Conservation (phyloP, 2,329 filamentous ascomycete species). For the Clarireedia hainanense region DNA sequence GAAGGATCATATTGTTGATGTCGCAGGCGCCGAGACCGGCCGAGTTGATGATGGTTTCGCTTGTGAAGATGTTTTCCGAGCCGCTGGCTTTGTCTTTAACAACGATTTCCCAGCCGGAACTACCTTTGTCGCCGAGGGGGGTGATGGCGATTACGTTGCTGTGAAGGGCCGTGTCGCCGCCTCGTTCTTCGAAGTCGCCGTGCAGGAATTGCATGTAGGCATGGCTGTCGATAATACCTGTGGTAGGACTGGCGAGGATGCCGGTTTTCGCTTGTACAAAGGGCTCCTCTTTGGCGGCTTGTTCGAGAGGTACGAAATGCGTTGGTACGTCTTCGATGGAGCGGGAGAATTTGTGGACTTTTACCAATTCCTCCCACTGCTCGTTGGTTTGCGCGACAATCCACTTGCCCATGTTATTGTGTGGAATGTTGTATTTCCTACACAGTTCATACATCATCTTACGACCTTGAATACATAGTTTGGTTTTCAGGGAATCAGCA, state of each 20-base stretch:
- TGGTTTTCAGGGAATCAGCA: slow-evolving; percentile 65
- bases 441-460: slow-evolving; percentile 75
- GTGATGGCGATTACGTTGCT: slow-evolving; percentile 54
- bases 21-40: slow-evolving; percentile 72
- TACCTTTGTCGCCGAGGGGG: slow-evolving; percentile 34
- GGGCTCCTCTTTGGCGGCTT: slow-evolving; percentile 62
- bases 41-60: slow-evolving; percentile 74
- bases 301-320: slow-evolving; percentile 55
- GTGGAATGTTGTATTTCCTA: slow-evolving; percentile 54
- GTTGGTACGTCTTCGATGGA: slow-evolving; percentile 53
- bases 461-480: slow-evolving; percentile 72
- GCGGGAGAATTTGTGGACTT: slow-evolving; percentile 38
- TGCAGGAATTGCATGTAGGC: slow-evolving; percentile 73
- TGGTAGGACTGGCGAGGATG: slow-evolving; percentile 75
- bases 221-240: slow-evolving; percentile 87
- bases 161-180: slow-evolving; percentile 65
- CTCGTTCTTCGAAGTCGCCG: slow-evolving; percentile 67
- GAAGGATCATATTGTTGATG: slow-evolving; percentile 76
- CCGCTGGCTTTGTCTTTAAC: slow-evolving; percentile 40
- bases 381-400: slow-evolving; percentile 75
- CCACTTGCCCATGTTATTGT: slow-evolving; percentile 82
- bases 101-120: slow-evolving; percentile 61
- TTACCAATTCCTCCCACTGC: slow-evolving; percentile 46
- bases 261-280: slow-evolving; percentile 64
- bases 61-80: slow-evolving; percentile 53